Base-by-base conservation (phyloP, 495 filamentous ascomycete genomes). In the Annulohypoxylon moriforme region DNA sequence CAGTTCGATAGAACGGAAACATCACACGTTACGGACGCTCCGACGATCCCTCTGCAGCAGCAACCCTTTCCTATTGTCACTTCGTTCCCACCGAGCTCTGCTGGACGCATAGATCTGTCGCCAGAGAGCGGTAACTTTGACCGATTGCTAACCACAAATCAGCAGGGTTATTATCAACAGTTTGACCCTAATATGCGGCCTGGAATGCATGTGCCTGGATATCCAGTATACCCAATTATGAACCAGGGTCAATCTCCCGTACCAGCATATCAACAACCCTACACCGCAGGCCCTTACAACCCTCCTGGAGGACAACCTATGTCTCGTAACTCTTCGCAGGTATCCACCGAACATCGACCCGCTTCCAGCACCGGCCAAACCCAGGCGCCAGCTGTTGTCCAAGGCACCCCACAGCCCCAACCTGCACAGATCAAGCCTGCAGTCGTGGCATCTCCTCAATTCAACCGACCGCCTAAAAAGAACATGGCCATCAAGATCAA, bases 311-410 rank as follows among this genome's bases (percentile, higher is more conserved):
- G 89, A 14, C 86, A 89, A 20, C 82, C 90, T 9, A 92, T 97
- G 88, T 95, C 94, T 7, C 91, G 94, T 73, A 91, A 89, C 53
- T 88, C 92, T 3, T 97, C 94, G 6, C 91, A 96, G 76, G 82
- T 94, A 38, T 94, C 91, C 22, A 77, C 81, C 25, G 84, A 85
- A 63, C 90, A 96, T 71, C 89, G 93, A 60, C 93, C 94, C 9
- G 83, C 86, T 14, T 95, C 94, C 22, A 94, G 92, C 79, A 86
- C 94, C 50, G 88, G 91, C 40, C 92, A 92, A 72, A 73, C 36
- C 55, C 82, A 83, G 67, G 81, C 80, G 9, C 84, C 85, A 22
- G 78, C 79, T 24, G 77, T 84, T 65, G 75, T 81, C 22, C 80
- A 84, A 27, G 79, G 81, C 34, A 85, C 85, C 0, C 76, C 81